Percentiles rank a stretch among this genome's conserved stretches.
phyloP scores from a whole-genome alignment of 371 early-diverging fungal genomes.

The Coemansia sp. region DNA sequence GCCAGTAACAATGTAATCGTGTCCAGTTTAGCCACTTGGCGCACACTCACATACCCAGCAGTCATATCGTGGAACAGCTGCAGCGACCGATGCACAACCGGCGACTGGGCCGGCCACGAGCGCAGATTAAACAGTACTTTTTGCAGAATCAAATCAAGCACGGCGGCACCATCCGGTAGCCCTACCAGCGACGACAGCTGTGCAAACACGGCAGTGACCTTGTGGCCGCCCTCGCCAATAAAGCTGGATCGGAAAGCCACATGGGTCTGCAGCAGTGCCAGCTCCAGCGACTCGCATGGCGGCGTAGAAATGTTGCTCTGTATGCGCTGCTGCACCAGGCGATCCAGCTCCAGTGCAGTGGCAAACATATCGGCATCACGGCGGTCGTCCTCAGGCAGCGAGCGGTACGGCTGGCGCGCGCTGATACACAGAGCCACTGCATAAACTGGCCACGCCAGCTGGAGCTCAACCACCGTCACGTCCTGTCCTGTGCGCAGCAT shows the following conservation, averaged over 20 bases:
- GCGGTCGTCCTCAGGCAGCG: slow-evolving; percentile 52
- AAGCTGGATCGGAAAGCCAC: slow-evolving; percentile 74
- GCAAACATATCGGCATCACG: slow-evolving; percentile 53
- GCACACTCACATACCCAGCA: slow-evolving; percentile 73
- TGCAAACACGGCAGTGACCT: slow-evolving; percentile 60
- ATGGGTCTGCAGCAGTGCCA: slow-evolving; percentile 77
- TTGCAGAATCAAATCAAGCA: slow-evolving; percentile 70
- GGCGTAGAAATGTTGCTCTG: slow-evolving; percentile 32
- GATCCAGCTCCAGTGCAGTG: slow-evolving; percentile 49
- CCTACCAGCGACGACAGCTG: slow-evolving; percentile 58
- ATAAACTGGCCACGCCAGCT: slow-evolving; percentile 82
- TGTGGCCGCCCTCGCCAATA: slow-evolving; percentile 63
- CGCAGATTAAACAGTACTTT: slow-evolving; percentile 60
- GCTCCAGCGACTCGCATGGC: slow-evolving; percentile 62
- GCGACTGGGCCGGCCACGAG: slow-evolving; percentile 55
- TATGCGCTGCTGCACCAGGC: slow-evolving; percentile 42
- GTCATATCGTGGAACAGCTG: slow-evolving; percentile 75
- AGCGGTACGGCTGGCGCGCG: slow-evolving; percentile 59
- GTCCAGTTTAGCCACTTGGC: slow-evolving; percentile 71
- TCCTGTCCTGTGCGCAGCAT: slow-evolving; percentile 49
- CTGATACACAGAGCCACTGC: slow-evolving; percentile 64
- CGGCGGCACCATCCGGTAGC: slow-evolving; percentile 57
- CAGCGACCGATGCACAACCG: slow-evolving; percentile 59
- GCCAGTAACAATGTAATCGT: slow-evolving; percentile 63
- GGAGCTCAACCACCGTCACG: slow-evolving; percentile 60